A percentile compares a stretch with the other conserved stretches of the same genome.
phyloP scores from a whole-genome alignment of 495 filamentous ascomycete genomes.

The Aspergillus bridgeri region DNA sequence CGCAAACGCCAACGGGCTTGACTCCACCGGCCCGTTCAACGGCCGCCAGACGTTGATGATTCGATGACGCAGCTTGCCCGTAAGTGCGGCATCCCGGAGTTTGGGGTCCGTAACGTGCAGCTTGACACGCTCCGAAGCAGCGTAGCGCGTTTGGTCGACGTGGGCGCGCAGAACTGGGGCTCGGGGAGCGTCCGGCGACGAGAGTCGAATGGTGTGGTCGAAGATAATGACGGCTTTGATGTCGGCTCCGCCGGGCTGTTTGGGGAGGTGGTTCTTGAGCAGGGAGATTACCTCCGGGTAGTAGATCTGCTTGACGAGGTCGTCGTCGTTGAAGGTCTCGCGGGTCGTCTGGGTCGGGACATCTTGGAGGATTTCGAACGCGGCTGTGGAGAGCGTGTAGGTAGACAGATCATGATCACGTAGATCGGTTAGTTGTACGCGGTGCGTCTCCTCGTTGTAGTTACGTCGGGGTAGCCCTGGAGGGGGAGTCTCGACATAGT shows the following conservation, averaged over 20 bases:
- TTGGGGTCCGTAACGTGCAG: slow-evolving; percentile 56
- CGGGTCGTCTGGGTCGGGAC: slow-evolving; percentile 50
- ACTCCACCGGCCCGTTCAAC: slow-evolving; percentile 67
- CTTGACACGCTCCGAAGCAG: slow-evolving; percentile 60
- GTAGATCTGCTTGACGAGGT: slow-evolving; percentile 61
- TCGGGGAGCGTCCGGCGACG: slow-evolving; percentile 47
- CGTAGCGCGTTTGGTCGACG: slow-evolving; percentile 76
- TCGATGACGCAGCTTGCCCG: slow-evolving; percentile 55
- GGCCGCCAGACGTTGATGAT: slow-evolving; percentile 90
- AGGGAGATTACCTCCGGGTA: slow-evolving; percentile 78
- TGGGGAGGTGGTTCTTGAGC: slow-evolving; percentile 39
- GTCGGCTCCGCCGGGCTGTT: slow-evolving; percentile 58
- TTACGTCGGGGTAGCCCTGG: slow-evolving; percentile 60
- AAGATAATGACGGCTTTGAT: slow-evolving; percentile 59
- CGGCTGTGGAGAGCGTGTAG: slow-evolving; percentile 59
- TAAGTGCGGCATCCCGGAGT: slow-evolving; percentile 54
- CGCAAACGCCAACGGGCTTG: slow-evolving; percentile 68
- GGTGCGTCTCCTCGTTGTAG: slow-evolving; percentile 40
- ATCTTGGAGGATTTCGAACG: slow-evolving; percentile 58
- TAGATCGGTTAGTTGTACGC: slow-evolving; percentile 61
- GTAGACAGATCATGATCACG: slow-evolving; percentile 53
- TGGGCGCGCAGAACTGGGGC: slow-evolving; percentile 69
- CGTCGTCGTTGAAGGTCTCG: slow-evolving; percentile 60
- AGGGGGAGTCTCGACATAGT: slow-evolving; percentile 66
- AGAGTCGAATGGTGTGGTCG: slow-evolving; percentile 84